A percentile compares a stretch with the other conserved stretches of the same genome.
Evolutionary conservation across 2,329 filamentous ascomycete species (phyloP).

Genomic region (Fusarium ramigenum): DNA sequence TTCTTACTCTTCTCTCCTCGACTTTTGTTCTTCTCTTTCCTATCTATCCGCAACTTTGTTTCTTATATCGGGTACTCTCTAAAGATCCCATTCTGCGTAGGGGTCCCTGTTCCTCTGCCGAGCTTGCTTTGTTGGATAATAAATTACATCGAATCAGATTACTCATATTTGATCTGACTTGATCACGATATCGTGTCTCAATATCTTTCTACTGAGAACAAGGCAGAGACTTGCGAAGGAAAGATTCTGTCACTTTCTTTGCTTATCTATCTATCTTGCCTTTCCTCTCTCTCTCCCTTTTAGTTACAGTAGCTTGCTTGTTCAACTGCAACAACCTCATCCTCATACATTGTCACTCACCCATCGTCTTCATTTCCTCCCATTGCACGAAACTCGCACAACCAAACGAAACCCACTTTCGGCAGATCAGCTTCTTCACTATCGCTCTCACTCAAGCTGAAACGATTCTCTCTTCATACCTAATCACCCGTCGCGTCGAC

Average conservation of each 20-base stretch:
- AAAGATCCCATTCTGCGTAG: not conserved
- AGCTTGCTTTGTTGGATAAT: not conserved
- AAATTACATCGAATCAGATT: not conserved
- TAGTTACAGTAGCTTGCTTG: not conserved
- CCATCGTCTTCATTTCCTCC: not conserved
- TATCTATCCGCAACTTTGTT: not conserved
- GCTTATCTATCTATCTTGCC: not conserved
- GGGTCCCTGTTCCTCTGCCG: not conserved
- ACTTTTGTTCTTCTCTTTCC: not conserved
- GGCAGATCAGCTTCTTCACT: conserved; percentile 4
- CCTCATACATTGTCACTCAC: not conserved
- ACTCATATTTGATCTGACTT: not conserved
- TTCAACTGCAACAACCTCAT: not conserved
- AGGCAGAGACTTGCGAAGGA: not conserved
- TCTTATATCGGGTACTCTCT: not conserved
- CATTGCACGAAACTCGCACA: conserved; percentile 12
- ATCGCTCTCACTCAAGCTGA: not conserved
- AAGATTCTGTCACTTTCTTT: conserved; percentile 5
- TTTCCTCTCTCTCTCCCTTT: not conserved
- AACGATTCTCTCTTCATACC: not conserved
- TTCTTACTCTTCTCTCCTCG: not conserved
- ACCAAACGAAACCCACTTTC: conserved; percentile 8
- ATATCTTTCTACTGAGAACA: not conserved
- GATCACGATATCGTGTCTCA: not conserved
- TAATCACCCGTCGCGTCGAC: not conserved